Evolutionary conservation across 2,329 filamentous ascomycete species (phyloP).

Genomic region (Fusarium citri): DNA sequence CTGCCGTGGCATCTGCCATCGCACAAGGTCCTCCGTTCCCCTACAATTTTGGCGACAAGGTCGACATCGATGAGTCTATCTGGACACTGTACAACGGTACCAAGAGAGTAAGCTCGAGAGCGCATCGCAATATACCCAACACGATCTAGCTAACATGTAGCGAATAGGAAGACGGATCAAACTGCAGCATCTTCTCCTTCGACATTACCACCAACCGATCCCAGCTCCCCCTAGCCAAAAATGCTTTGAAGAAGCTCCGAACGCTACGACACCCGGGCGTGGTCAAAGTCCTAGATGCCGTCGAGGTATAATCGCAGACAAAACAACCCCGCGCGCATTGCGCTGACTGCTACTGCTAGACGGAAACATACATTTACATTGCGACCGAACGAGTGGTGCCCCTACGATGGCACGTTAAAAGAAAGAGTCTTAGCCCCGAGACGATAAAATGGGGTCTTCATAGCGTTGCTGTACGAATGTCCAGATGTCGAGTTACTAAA

Average conservation of each 20-base stretch:
- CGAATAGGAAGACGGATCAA: constrained; percentile 85
- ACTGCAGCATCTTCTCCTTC: constrained; percentile 97
- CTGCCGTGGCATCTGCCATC: constrained; percentile 95
- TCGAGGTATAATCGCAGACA: constrained; percentile 72
- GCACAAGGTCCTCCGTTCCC: constrained; percentile 94
- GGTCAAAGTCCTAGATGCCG: constrained; percentile 91
- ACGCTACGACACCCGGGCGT: constrained; percentile 95
- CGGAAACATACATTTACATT: constrained; percentile 94
- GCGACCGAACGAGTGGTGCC: constrained; percentile 92
- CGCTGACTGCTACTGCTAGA: constrained; percentile 63
- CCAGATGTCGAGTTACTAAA: background rate
- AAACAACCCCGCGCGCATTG: background rate
- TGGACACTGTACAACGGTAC: constrained; percentile 98
- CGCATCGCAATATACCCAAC: background rate
- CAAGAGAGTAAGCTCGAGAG: constrained; percentile 73
- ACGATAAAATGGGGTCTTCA: constrained; percentile 97
- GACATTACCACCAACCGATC: constrained; percentile 85
- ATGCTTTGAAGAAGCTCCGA: constrained; percentile 92
- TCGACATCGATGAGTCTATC: constrained; percentile 92
- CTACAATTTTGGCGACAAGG: constrained; percentile 90
- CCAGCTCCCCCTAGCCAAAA: constrained; percentile 86
- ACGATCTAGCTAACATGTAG: background rate
- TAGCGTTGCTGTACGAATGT: constrained; percentile 75
- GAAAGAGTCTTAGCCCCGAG: constrained; percentile 88
- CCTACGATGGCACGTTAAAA: constrained; percentile 87